Evolutionary conservation across 2,329 filamentous ascomycete genomes (phyloP), one percentile per base, ranked within the genome.

Genomic region (Endoconidiophora polonica): DNA sequence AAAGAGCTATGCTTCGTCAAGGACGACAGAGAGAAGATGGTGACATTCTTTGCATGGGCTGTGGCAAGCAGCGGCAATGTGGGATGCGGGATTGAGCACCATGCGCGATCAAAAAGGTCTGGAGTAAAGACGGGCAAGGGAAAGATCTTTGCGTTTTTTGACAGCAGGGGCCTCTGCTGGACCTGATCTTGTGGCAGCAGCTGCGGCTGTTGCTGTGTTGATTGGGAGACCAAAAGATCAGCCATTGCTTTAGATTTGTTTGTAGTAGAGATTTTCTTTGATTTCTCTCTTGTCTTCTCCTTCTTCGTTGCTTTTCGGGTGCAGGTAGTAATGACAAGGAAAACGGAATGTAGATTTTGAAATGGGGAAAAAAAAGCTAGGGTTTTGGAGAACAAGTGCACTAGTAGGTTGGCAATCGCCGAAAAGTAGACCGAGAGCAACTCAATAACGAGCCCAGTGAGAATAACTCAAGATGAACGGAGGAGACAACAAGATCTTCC

Each of bases 11-110:
- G 81, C 46, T 86, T 75, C 12, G 79, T 79, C 61, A 93, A 85
- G 50, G 82, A 83, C 36, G 76, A 76, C 46, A 96, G 78, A 46
- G 85, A 94, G 71, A 93, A 95, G 59, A 98, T 74, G 54, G 86
- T 88, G 51, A 91, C 85, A 37, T 81, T 81, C 61, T 91, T 94
- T 52, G 84, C 79, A 66, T 88, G 86, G 54, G 86, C 81, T 16
- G 90, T 95, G 52, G 90, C 91, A 58, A 95, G 71, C 54, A 96
- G 76, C 3, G 91, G 90, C 18, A 91, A 79, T 24, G 79, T 82
- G 2, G 90, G 87, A 61, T 98, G 91, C 1, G 88, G 85, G 52
- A 80, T 70, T 18, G 85, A 86, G 55, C 79, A 77, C 91, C 91
- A 98, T 59, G 86, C 81, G 58, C 91, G 85, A 57, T 79, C 72